These are phyloP conservation scores for Fusarium bulbicola DNA, from an alignment of 2,329 filamentous ascomycete genomes.

Conservation along the genomic window DNA sequence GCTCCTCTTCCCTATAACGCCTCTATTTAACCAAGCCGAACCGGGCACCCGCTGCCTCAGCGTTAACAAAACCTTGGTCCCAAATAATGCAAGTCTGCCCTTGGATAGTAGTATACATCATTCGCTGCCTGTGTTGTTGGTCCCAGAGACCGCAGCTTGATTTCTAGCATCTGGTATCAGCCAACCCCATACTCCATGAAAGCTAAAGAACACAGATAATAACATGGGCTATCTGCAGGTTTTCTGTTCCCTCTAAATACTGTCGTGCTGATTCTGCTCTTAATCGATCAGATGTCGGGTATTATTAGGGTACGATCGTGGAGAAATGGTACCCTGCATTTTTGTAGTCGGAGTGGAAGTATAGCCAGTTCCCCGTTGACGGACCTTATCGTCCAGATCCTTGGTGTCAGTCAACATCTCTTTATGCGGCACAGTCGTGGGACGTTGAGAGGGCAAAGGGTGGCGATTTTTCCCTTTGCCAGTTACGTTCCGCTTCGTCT, in stretches of 20 bases:
- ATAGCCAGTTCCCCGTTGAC: background rate
- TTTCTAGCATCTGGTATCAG: constrained; percentile 14
- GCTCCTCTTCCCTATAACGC: constrained; percentile 13
- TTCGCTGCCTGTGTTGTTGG: constrained; percentile 7
- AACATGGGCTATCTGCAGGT: constrained; percentile 3
- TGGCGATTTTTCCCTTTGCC: constrained; percentile 2
- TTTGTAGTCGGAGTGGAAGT: constrained; percentile 35
- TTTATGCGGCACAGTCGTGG: background rate
- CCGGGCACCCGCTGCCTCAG: constrained; percentile 14
- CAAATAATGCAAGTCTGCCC: constrained; percentile 5
- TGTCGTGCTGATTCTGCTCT: background rate
- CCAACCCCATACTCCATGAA: constrained; percentile 29
- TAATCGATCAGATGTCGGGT: constrained; percentile 52
- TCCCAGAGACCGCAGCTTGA: constrained; percentile 9
- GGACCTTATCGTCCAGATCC: background rate
- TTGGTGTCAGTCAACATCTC: background rate
- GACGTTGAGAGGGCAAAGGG: constrained; percentile 40
- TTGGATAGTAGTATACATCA: constrained; percentile 17
- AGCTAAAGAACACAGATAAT: constrained; percentile 24
- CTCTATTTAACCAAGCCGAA: constrained; percentile 28
- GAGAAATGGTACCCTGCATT: constrained; percentile 53
- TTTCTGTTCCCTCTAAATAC: background rate
- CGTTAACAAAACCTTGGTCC: constrained; percentile 7
- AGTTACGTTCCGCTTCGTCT: constrained; percentile 1
- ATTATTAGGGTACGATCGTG: constrained; percentile 52